These are phyloP conservation scores for Aureobasidium pullulans DNA, from an alignment of 2,329 filamentous ascomycete species.

Conservation along the genomic window DNA sequence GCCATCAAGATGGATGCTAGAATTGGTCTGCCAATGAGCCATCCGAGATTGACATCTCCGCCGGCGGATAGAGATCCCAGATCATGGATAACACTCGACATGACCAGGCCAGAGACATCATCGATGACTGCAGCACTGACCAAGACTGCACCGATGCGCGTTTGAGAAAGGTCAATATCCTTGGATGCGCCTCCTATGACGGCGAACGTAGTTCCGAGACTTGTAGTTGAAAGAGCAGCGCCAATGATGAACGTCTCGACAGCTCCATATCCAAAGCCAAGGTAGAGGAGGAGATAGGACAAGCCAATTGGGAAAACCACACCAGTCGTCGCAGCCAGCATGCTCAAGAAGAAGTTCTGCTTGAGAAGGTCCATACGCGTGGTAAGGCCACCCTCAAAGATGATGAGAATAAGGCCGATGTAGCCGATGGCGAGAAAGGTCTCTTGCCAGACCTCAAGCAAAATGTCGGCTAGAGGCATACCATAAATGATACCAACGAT, in stretches of 20 bases:
- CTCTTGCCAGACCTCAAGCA: constrained; percentile 37
- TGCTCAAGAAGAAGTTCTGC: constrained; percentile 37
- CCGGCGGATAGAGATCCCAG: constrained; percentile 19
- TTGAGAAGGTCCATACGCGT: constrained; percentile 41
- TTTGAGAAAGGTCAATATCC: constrained; percentile 35
- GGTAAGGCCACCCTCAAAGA: constrained; percentile 45
- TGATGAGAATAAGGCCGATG: constrained; percentile 43
- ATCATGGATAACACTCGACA: constrained; percentile 29
- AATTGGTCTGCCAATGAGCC: constrained; percentile 25
- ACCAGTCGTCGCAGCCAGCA: constrained; percentile 37
- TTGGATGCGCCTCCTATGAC: constrained; percentile 28
- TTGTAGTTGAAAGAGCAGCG: constrained; percentile 24
- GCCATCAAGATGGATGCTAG: constrained; percentile 21
- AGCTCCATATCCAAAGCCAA: constrained; percentile 35
- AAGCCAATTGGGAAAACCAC: constrained; percentile 41
- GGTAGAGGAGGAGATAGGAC: constrained; percentile 37
- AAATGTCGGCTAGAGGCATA: constrained; percentile 37
- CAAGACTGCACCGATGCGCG: constrained; percentile 37
- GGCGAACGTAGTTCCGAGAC: constrained; percentile 29
- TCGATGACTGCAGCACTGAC: constrained; percentile 42
- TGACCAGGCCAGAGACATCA: constrained; percentile 40
- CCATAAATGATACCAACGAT: constrained; percentile 43
- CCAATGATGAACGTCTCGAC: constrained; percentile 23
- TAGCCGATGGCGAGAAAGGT: constrained; percentile 43
- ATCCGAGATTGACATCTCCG: constrained; percentile 17